Evolutionary conservation across 768 basidiomycete genomes (phyloP), one percentile per base, ranked within the genome.

Genomic region (Rhodotorula diobovata): DNA sequence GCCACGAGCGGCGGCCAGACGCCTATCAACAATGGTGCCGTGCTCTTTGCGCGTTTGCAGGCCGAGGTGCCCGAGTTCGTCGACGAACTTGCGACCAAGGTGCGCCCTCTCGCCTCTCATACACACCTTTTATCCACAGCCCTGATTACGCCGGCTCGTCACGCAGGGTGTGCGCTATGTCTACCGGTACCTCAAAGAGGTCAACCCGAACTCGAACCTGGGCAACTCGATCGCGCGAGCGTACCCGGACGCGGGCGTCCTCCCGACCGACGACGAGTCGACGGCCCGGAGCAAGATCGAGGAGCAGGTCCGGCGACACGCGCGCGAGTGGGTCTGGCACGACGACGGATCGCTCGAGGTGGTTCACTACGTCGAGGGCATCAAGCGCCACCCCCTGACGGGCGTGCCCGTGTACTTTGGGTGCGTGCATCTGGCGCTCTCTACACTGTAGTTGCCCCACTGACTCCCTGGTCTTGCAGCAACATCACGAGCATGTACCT

Each of bases 311-410:
- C 5, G 30, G 45, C 39, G 30, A 45, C 66, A 67, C 60, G 32
- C 59, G 16, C 39, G 54, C 30, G 66, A 64, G 43, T 70, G 61
- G 68, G 15, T 21, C 20, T 70, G 68, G 68, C 25, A 30, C 9
- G 62, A 70, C 32, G 68, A 70, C 30, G 68, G 68, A 0, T 56
- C 56, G n/a, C 50, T 70, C 30, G 39, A 25, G 35, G 63, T 64
- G 6, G 57, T 35, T 6, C 61, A 63, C 35, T 34, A 46, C 25
- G 30, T 70, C 30, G n/a, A n/a, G 10, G 32, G 45, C 30, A 45
- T 64, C 41, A 48, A 63, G 8, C 43, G 68, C 16, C 46, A 51
- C 50, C 54, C 61, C 4, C 32, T 30, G 11, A 39, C 68, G 15
- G 15, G 28, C 14, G 21, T 35, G 15, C 57, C 68, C 2, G 48